Evolutionary conservation across 148 eudicot genomes (phyloP), one percentile per base, ranked within the genome.

Genomic region (Simmondsia chinensis): DNA sequence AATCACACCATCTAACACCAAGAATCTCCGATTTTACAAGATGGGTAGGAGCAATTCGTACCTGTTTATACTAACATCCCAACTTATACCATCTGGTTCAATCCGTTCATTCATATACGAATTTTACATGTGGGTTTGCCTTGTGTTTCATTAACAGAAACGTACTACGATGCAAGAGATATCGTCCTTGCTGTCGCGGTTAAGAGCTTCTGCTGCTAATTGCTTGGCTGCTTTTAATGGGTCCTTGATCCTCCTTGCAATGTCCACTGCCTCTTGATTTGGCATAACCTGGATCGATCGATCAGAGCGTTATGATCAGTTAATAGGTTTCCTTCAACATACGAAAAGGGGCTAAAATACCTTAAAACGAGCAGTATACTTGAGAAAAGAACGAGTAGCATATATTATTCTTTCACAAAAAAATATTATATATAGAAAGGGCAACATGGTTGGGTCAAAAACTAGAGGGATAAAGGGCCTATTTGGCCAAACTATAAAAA

Each of bases 251-350:
- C 71, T 74, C 53, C 54, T 74, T 13, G 69, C 73, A n/a, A 72
- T 46, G 56, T 82, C 84, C 1, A 82, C 79, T 33, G 91, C 91
- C 52, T 82, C 91, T 58, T 82, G 81, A 39, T 77, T 82, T 2
- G 75, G 45, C 80, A 82, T 68, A n/a, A 82, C 91, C 91, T 82
- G 63, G 53, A 43, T 33, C 39, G 27, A 12, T 38, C 2, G 10
- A n/a, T n/a, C 22, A 5, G 12, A 20, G 9, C 34, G n/a, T 31
- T n/a, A 40, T 14, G 32, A 8, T 40, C 23, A 39, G 51, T 38
- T 39, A 13, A 43, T n/a, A 44, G 36, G 59, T n/a, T n/a, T n/a
- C n/a, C n/a, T n/a, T n/a, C n/a, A n/a, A n/a, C n/a, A n/a, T n/a
- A n/a, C n/a, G n/a, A n/a, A n/a, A n/a, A n/a, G n/a, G n/a, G n/a